Conservation (phyloP, 148 eudicot species). For the Spergularia bocconei region DNA sequence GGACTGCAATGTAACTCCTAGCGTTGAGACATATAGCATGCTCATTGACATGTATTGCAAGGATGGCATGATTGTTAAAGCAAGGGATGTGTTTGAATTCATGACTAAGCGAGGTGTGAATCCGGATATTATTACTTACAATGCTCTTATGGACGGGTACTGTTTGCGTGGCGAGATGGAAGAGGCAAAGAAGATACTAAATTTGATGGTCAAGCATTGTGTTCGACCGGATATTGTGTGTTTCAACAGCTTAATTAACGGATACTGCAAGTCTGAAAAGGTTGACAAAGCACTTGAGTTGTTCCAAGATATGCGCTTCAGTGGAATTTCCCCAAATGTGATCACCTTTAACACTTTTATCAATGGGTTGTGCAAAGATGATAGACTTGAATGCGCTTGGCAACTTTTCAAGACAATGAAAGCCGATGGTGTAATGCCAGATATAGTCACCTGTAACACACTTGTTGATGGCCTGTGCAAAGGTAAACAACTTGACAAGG, state of each 20-base stretch:
- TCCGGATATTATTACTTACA: slow-evolving; percentile 13
- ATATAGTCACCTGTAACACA: slow-evolving; percentile 7
- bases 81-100: not conserved
- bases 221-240: slow-evolving; percentile 7
- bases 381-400: not conserved
- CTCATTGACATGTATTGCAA: slow-evolving; percentile 14
- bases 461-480: not conserved
- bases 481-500: not conserved
- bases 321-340: not conserved
- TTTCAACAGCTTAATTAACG: slow-evolving; percentile 18
- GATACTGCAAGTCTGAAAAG: slow-evolving; percentile 19
- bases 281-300: slow-evolving; percentile 11
- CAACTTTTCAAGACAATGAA: slow-evolving; percentile 3
- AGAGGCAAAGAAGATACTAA: not conserved
- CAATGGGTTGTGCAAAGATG: slow-evolving; percentile 9
- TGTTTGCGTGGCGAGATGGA: slow-evolving; percentile 3
- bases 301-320: not conserved
- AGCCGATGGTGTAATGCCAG: slow-evolving; percentile 6
- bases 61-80: slow-evolving; percentile 12
- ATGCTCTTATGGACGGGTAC: slow-evolving; percentile 6
- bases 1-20: not conserved
- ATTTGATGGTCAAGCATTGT: slow-evolving; percentile 12
- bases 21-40: not conserved
- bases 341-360: slow-evolving; percentile 16
- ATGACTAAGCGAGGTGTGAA: slow-evolving; percentile 3